Percentiles rank a stretch among this genome's conserved stretches.
These are phyloP conservation scores for Bryopsis sp. DNA, from an alignment of 139 green algal genomes.

Conservation along the genomic window DNA sequence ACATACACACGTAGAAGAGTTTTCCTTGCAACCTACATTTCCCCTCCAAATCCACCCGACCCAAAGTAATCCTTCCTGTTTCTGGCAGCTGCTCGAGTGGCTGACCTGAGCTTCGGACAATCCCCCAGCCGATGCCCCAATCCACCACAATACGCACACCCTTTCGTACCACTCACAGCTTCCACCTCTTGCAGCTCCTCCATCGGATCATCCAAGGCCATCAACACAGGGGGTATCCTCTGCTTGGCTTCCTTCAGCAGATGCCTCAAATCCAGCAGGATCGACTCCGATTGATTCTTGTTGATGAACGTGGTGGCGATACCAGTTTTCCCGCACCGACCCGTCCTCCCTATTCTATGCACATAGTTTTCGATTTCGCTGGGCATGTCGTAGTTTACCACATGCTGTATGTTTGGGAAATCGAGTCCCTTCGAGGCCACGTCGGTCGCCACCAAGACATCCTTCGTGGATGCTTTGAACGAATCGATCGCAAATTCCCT, in stretches of 20 bases:
- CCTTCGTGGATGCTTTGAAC: constrained; percentile 84
- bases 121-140: constrained; percentile 92
- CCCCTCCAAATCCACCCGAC: constrained; percentile 64
- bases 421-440: constrained; percentile 89
- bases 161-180: constrained; percentile 60
- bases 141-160: constrained; percentile 93
- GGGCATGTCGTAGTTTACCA: constrained; percentile 99
- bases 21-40: constrained; percentile 59
- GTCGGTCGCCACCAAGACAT: constrained; percentile 97
- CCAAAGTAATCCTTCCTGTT: constrained; percentile 73
- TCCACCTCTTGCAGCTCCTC: constrained; percentile 71
- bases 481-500: constrained; percentile 66
- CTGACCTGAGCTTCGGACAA: constrained; percentile 84
- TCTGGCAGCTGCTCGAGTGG: constrained; percentile 48
- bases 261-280: constrained; percentile 97
- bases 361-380: constrained; percentile 99
- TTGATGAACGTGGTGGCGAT: constrained; percentile 98
- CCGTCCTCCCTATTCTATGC: constrained; percentile 65
- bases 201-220: constrained; percentile 76
- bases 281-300: constrained; percentile 83
- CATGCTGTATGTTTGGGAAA: constrained; percentile 88
- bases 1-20: too few relatives aligned
- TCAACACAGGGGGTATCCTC: constrained; percentile 84
- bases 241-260: constrained; percentile 93
- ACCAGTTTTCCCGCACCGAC: constrained; percentile 91